Evolutionary conservation across 2,329 filamentous ascomycete species (phyloP), one percentile per base, ranked within the genome.

Genomic region (Fusarium sp.): DNA sequence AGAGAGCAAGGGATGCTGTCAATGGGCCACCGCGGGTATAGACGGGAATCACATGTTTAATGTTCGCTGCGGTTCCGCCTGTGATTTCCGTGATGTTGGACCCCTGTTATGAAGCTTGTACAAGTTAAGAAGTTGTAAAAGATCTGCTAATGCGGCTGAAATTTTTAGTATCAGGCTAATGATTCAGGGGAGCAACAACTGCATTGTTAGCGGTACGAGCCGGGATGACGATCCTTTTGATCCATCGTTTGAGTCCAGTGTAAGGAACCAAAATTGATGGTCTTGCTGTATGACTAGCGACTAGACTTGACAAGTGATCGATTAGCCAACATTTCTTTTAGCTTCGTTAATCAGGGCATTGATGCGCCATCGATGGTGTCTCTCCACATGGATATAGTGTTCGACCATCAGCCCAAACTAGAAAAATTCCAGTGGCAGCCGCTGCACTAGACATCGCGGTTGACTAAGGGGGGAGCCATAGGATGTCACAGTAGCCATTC

Each of bases 51-150:
- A 53, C 40, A 36, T 26, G 50, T 17, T 15, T 11, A 19, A 49
- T 30, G 36, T 50, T 8, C 10, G 28, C 8, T 12, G 34, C 32
- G n/a, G 38, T 40, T 21, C 45, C 45, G 45, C 34, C 34, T 15
- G 44, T 21, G 36, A 6, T 21, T 24, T 28, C 36, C 46, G 26
- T 50, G n/a, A 17, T 17, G 30, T 4, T 30, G 11, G 26, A 34
- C 53, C 46, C 53, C 46, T 21, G 46, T 19, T 30, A 32, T 52
- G 7, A 11, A 56, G 53, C 53, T 56, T 56, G 53, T 56, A 56
- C 53, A 17, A 42, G 53, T 42, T 26, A 28, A 56, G 53, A 19
- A 56, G 36, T 26, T 56, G 46, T 21, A 14, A 10, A 6, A 56
- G 20, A 6, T 19, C 11, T 4, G 26, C 30, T 34, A 28, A 28